Base-by-base conservation (phyloP, 1,139 yeast genomes). In the Blastobotrys ciferrii region DNA sequence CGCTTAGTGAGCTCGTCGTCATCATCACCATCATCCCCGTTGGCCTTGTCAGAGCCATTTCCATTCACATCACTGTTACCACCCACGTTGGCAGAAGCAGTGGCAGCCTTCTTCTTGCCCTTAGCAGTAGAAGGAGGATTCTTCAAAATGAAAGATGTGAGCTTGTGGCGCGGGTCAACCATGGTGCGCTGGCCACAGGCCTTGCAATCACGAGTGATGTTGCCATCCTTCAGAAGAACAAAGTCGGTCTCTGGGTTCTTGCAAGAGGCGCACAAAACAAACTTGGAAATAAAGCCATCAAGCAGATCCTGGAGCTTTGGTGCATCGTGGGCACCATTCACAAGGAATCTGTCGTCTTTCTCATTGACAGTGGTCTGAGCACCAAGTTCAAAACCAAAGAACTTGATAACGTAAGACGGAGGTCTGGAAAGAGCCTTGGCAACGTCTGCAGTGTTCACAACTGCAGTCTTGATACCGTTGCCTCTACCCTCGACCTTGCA, bases 401-500 rank as follows among this genome's bases (percentile, higher is more conserved):
- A 92, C 74, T 94, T 92, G 69, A 92, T 83, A 53, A 94, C 82
- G 65, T 89, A 92, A 36, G 94, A 74, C 39, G 96, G 82, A 33
- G 98, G 97, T 71, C 99, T 82, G 56, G 88, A 87, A 59, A 92
- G 77, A 20, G 98, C 95, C 66, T 96, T 82, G 37, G 98, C 95
- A 54, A 92, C 97, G 66, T 92, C 98, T 35, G 87, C 74, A 52
- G 89, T 82, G 71, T 92, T 94, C 58, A 88, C 81, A 52, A 94
- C 84, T 50, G 94, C 95, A 28, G 99, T 92, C 70, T 89, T 91
- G 73, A 92, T 92, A 80, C 99, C 99, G 73, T 92, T 92, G 74
- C 99, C 99, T 69, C 96, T 81, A 69, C 98, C 98, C 74, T 92
- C 98, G 59, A 89, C 89, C 79, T 94, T 92, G 58, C 97, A 88